Evolutionary conservation across 768 basidiomycete species (phyloP).

Genomic region (Tulasnella sp.): DNA sequence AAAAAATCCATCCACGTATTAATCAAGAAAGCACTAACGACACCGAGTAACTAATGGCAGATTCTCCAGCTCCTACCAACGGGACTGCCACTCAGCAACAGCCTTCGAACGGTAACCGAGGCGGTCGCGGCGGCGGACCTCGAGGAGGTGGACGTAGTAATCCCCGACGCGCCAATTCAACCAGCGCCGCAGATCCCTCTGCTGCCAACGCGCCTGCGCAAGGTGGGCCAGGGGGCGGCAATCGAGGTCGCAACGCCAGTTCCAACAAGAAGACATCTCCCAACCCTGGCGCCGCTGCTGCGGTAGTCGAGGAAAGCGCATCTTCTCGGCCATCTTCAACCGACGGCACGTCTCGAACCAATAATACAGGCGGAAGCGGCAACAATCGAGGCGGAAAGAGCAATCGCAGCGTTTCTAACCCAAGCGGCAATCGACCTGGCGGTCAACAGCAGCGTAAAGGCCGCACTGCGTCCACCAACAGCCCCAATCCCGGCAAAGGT

Average conservation of each 20-base stretch:
- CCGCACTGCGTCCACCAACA: constrained; percentile 19
- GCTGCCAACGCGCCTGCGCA: not conserved
- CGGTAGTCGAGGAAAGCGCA: constrained; percentile 16
- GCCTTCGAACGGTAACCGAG: not conserved
- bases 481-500: not conserved
- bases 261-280: constrained; percentile 5
- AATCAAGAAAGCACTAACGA: not conserved
- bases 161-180: not conserved
- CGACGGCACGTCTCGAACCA: constrained; percentile 13
- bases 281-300: constrained; percentile 19
- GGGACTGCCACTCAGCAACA: not conserved
- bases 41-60: constrained; percentile 13
- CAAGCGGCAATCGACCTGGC: constrained; percentile 6
- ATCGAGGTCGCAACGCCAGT: not conserved
- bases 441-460: constrained; percentile 6
- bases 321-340: constrained; percentile 23
- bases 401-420: constrained; percentile 8
- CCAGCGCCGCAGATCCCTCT: not conserved
- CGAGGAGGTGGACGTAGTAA: not conserved
- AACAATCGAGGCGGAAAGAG: constrained; percentile 7
- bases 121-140: not conserved
- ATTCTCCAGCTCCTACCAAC: constrained; percentile 10
- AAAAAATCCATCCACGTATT: not conserved
- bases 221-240: constrained; percentile 5
- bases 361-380: not conserved